Conservation (phyloP, 2,329 filamentous ascomycete species). For the Zymoseptoria pseudotritici region DNA sequence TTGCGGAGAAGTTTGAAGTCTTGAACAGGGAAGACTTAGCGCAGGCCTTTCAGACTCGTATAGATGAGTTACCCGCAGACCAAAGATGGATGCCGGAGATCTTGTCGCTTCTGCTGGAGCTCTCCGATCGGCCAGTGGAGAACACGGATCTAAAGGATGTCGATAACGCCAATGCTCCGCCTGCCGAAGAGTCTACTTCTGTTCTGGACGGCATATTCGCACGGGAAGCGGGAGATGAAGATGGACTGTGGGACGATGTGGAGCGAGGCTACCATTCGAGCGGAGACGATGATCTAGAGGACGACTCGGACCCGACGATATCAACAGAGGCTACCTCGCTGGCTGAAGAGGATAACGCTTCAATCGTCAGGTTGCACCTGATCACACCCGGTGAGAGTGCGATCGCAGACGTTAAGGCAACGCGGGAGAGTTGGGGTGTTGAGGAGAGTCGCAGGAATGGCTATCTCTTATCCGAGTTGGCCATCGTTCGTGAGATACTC, state of each 20-base stretch:
- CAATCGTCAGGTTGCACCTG: conserved; percentile 30
- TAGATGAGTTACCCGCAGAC: conserved; percentile 51
- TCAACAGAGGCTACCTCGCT: conserved; percentile 32
- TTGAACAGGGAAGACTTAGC: conserved; percentile 72
- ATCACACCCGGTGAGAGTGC: conserved; percentile 19
- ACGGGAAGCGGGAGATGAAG: conserved; percentile 66
- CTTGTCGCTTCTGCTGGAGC: conserved; percentile 67
- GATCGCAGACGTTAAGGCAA: conserved; percentile 33
- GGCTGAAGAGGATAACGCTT: conserved; percentile 31
- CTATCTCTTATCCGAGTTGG: conserved; percentile 55
- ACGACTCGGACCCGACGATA: conserved; percentile 18
- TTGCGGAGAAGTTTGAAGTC: conserved; percentile 81
- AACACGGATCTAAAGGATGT: conserved; percentile 60
- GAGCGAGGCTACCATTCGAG: conserved; percentile 60
- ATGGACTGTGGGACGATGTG: conserved; percentile 62
- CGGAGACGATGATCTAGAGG: conserved; percentile 41
- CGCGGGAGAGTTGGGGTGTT: conserved; percentile 4
- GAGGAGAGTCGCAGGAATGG: neutral
- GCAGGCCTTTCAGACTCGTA: conserved; percentile 54
- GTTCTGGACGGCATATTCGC: conserved; percentile 73
- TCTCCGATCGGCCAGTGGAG: conserved; percentile 72
- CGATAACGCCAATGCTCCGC: conserved; percentile 28
- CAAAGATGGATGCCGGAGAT: conserved; percentile 71
- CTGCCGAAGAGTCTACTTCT: conserved; percentile 34
- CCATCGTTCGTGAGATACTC: conserved; percentile 67